Evolutionary conservation across 2,329 filamentous ascomycete genomes (phyloP), one percentile per base, ranked within the genome.

Genomic region (Shiraia bambusicola): DNA sequence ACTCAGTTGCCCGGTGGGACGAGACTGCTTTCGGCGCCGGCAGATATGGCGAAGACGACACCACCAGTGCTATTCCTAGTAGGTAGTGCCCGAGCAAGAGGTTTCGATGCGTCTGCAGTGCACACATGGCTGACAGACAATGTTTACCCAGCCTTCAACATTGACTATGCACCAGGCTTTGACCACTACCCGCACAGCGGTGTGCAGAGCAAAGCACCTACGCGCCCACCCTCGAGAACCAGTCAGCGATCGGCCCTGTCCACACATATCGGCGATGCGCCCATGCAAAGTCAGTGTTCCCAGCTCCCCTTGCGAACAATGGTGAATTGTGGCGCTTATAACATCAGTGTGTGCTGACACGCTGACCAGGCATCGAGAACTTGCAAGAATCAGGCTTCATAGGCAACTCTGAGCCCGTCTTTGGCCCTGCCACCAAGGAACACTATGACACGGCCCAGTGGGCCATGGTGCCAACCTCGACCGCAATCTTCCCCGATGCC

Each of bases 311-410:
- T 16, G 17, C 10, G 7, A 14, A 9, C 12, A 11, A 25, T 36
- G 19, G 31, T 41, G 38, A 41, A 29, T 13, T 9, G 7, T 12
- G 17, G n/a, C 9, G 27, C 31, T 11, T 13, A 37, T 11, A 11
- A 22, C 22, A 26, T 17, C 9, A 9, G 28, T 13, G 19, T 12
- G 40, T 24, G 35, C 58, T 64, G 49, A 66, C 55, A 9, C 24
- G 6, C 16, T 3, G 19, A 26, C 16, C 38, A 68, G 65, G 64
- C 40, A 59, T 67, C 28, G 64, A 65, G 36, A 52, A 37, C 19
- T 42, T 32, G 15, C 81, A 83, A 65, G 79, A 82, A 58, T 77
- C 70, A 14, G 81, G 81, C 2, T 69, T 80, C 11, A 71, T 76
- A 8, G 67, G 63, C 12, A 67, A 53, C 49, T 66, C 63, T 47